Evolutionary conservation across 2,329 filamentous ascomycete species (phyloP), one percentile per base, ranked within the genome.

Genomic region (Ophiognomonia clavigignenti-juglandacearum): DNA sequence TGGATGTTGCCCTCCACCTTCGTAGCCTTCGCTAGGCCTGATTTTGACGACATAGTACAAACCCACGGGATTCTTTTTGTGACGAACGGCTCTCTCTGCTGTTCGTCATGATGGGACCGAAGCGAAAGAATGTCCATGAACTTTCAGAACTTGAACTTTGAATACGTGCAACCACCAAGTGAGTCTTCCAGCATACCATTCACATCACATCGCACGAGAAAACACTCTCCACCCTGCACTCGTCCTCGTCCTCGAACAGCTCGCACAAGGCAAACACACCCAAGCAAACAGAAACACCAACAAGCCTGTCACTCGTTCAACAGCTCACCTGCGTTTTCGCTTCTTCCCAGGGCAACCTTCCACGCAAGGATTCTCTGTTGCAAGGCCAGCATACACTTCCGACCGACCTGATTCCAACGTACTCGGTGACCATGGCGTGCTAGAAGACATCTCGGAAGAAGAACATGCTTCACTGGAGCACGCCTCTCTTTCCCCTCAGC

Each of bases 401-500:
- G 53, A 51, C 41, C 54, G 54, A 47, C 56, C 54, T 18, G 53
- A 56, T 19, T 50, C 54, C 40, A 52, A 43, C 11, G 45, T 51
- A 4, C 52, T 49, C 13, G 50, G 50, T 37, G 40, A 48, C 19
- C 44, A 54, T 42, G 52, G 53, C 31, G 51, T 51, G 14, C 37
- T 53, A 46, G 46, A 53, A 47, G 35, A 56, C 50, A 38, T 26
- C n/a, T 4, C 50, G 52, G 54, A 54, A 22, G 52, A 59, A 51
- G 48, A 55, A 22, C 51, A 58, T 51, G 48, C 51, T 48, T 53
- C 56, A 47, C 50, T 58, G 50, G 56, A 50, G 40, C 47, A 48
- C 27, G 54, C 55, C 19, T 65, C 62, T 14, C 53, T 58, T 22
- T 66, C 66, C 16, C 61, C 68, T 14, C 66, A 68, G 31, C 63